A percentile compares a stretch with the other conserved stretches of the same genome.
These are phyloP conservation scores for Rhodomyrtus psidioides DNA, from an alignment of 441 rosid genomes.

Conservation along the genomic window DNA sequence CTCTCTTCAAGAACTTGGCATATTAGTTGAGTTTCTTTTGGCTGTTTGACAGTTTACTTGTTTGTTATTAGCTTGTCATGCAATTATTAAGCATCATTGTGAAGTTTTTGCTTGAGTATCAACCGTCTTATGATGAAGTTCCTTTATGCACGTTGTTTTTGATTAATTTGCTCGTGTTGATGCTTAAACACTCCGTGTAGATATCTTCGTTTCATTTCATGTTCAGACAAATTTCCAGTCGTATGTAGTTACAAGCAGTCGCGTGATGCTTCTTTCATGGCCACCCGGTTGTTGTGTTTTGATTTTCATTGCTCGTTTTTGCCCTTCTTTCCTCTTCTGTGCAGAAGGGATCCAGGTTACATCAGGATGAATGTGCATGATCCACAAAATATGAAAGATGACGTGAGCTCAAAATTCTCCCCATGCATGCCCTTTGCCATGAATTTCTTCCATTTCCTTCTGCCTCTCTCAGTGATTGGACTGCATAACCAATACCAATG, in stretches of 20 bases:
- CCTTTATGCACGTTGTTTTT: background rate
- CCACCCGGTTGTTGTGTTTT: background rate
- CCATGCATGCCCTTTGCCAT: background rate
- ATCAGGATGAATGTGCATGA: conserved; percentile 78
- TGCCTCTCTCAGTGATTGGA: background rate
- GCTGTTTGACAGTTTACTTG: background rate
- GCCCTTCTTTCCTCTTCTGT: conserved; percentile 1
- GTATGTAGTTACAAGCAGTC: background rate
- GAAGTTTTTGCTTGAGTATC: background rate
- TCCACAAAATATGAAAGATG: conserved; percentile 86
- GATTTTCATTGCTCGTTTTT: background rate
- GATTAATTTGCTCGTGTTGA: background rate
- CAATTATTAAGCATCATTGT: background rate
- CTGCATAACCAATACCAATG: background rate
- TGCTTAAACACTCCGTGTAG: background rate
- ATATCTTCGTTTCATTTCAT: background rate
- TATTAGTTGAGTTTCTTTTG: background rate
- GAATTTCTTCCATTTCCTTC: background rate
- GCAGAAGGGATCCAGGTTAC: conserved; percentile 96
- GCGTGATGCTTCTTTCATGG: background rate
- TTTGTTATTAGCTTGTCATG: background rate
- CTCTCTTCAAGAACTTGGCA: background rate
- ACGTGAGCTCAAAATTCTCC: conserved; percentile 40
- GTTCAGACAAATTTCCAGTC: background rate
- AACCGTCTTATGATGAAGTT: background rate